Percentiles rank a stretch among this genome's conserved stretches.
phyloP scores from a whole-genome alignment of 2,329 filamentous ascomycete species.

The Gyromitra esculenta region DNA sequence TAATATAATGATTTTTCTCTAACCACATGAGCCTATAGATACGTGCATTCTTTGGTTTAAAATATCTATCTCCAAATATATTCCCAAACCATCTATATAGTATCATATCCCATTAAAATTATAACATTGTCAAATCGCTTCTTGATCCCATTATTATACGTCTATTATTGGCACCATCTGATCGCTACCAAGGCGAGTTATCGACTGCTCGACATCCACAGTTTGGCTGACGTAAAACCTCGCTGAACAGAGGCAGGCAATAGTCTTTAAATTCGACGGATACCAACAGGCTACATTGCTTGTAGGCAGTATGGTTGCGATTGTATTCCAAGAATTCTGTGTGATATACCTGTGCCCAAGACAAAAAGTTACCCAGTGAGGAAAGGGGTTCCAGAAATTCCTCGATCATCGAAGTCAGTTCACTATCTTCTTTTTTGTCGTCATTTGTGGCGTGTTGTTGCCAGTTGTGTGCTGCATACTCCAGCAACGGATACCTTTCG shows the following conservation, averaged over 20 bases:
- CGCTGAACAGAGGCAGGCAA: conserved; percentile 3
- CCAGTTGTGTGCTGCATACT: conserved; percentile 48
- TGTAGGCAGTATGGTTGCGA: conserved; percentile 2
- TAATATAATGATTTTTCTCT: background rate
- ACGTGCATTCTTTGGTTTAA: too few relatives aligned
- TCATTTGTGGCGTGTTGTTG: conserved; percentile 19
- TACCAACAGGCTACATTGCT: background rate
- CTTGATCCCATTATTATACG: too few relatives aligned
- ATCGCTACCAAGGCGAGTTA: background rate
- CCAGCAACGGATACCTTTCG: conserved; percentile 21
- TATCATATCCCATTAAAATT: background rate
- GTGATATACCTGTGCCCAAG: conserved; percentile 28
- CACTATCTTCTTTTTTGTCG: background rate
- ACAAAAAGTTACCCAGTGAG: conserved; percentile 12
- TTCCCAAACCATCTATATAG: too few relatives aligned
- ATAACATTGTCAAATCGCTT: background rate
- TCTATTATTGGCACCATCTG: too few relatives aligned
- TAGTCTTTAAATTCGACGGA: background rate
- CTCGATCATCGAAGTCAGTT: conserved; percentile 12
- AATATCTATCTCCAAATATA: too few relatives aligned
- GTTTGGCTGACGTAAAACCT: conserved; percentile 17
- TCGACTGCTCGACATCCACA: conserved; percentile 10
- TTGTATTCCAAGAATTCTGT: conserved; percentile 4
- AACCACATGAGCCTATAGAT: too few relatives aligned
- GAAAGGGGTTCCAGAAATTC: conserved; percentile 20